Evolutionary conservation across 225 moss, liverwort and hornwort genomes (phyloP).

Genomic region (Neckera pumila): DNA sequence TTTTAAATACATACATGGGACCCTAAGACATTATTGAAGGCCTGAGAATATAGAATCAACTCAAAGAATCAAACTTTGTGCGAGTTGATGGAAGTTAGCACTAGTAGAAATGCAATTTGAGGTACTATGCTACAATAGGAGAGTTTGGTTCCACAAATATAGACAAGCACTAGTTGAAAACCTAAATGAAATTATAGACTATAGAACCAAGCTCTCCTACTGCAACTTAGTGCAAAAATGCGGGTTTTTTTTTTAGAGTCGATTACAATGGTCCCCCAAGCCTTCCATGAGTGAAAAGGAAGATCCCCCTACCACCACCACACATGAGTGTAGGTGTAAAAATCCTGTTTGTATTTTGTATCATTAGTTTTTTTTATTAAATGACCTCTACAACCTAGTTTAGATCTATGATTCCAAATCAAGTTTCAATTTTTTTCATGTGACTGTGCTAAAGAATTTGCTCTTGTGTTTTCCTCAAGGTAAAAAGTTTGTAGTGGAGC

Average conservation of each 20-base stretch:
- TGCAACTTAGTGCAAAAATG: background rate
- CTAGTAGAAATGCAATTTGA: background rate
- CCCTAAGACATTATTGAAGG: background rate
- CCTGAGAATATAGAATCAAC: background rate
- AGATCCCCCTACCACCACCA: background rate
- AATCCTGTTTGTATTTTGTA: background rate
- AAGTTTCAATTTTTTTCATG: background rate
- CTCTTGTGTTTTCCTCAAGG: background rate
- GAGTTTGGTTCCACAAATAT: rapidly evolving
- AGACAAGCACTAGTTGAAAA: rapidly evolving
- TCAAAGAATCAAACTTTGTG: background rate
- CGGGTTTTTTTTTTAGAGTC: rapidly evolving
- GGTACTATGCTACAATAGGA: too few species aligned
- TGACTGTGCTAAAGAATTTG: rapidly evolving
- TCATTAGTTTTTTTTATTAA: background rate
- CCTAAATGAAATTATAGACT: background rate
- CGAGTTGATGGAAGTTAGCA: background rate
- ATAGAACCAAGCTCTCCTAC: background rate
- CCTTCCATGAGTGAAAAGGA: rapidly evolving
- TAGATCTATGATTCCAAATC: background rate
- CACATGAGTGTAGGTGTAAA: background rate
- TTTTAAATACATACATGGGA: background rate
- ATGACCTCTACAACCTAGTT: background rate
- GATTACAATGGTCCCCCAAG: rapidly evolving
- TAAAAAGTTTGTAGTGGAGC: background rate